phyloP scores from a whole-genome alignment of 768 basidiomycete species.

The Grammothele lineata region DNA sequence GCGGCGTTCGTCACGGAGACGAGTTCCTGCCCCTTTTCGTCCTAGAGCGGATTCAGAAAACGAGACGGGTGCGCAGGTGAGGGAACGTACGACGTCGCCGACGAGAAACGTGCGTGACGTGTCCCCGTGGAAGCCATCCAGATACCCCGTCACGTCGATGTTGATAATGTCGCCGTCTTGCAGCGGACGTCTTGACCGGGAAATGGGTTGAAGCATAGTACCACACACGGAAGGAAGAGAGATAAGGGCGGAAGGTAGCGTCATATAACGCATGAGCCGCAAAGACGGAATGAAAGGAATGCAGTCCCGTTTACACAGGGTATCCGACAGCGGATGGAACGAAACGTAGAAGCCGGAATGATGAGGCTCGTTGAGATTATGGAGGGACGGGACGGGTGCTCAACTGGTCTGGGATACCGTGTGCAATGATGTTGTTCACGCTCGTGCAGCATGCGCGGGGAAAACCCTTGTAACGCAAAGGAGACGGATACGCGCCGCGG shows the following conservation, averaged over 20 bases:
- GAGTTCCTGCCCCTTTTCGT: slow-evolving; percentile 63
- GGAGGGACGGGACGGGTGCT: slow-evolving; percentile 3
- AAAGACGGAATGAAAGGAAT: too few relatives aligned
- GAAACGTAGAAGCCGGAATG: not conserved
- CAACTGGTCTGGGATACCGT: slow-evolving; percentile 92
- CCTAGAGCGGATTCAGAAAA: slow-evolving; percentile 38
- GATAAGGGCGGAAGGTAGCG: too few relatives aligned
- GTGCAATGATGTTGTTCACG: slow-evolving; percentile 81
- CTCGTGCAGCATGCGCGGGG: slow-evolving; percentile 83
- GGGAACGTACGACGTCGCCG: slow-evolving; percentile 60
- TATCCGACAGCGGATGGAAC: too few relatives aligned
- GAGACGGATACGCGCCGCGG: slow-evolving; percentile 81
- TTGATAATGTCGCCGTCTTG: slow-evolving; percentile 85
- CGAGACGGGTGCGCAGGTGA: not conserved
- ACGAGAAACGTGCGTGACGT: slow-evolving; percentile 83
- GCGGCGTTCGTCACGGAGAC: slow-evolving; percentile 60
- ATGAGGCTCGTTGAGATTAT: not conserved
- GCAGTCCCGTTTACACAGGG: too few relatives aligned
- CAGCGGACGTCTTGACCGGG: slow-evolving; percentile 80
- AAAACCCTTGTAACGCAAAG: slow-evolving; percentile 70
- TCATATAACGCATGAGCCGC: too few relatives aligned
- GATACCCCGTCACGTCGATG: slow-evolving; percentile 80
- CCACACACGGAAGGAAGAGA: too few relatives aligned
- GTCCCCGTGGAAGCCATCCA: slow-evolving; percentile 87
- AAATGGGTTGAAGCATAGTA: too few relatives aligned